These are phyloP conservation scores for Metschnikowia drakensbergensis DNA, from an alignment of 805 yeast species.

Conservation along the genomic window DNA sequence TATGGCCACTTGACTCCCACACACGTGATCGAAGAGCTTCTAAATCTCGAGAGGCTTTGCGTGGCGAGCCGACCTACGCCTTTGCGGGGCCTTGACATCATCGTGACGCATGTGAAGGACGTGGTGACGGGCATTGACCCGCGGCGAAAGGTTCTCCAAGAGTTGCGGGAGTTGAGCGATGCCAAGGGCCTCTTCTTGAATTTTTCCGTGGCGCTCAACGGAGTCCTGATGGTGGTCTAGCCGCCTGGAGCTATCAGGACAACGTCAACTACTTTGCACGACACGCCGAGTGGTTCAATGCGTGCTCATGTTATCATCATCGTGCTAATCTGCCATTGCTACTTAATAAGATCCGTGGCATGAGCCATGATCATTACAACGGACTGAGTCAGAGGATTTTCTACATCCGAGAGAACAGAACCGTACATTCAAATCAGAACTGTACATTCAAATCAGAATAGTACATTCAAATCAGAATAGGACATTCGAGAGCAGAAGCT, in stretches of 20 bases:
- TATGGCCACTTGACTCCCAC: conserved; percentile 82
- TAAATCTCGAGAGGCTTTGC: conserved; percentile 17
- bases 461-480: no score
- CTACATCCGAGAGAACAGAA: no score
- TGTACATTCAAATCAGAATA: no score
- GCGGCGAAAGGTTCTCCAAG: conserved; percentile 46
- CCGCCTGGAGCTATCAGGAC: no score
- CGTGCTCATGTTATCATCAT: no score
- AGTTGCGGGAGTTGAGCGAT: conserved; percentile 41
- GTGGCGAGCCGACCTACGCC: conserved; percentile 5
- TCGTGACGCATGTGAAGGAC: conserved; percentile 45
- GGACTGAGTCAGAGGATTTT: no score
- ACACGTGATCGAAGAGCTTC: conserved; percentile 56
- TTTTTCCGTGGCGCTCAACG: conserved; percentile 55
- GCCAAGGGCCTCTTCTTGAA: conserved; percentile 38
- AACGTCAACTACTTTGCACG: background rate
- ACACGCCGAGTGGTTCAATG: background rate
- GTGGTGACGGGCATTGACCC: conserved; percentile 45
- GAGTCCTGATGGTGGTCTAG: conserved; percentile 39
- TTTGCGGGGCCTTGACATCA: conserved; percentile 41
- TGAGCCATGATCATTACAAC: no score
- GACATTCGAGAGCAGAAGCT: no score
- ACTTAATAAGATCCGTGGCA: no score
- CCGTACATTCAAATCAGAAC: no score
- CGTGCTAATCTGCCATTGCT: no score